A percentile compares a stretch with the other conserved stretches of the same genome.
These are phyloP conservation scores for Colletotrichum falcatum DNA, from an alignment of 2,329 filamentous ascomycete genomes.

Conservation along the genomic window DNA sequence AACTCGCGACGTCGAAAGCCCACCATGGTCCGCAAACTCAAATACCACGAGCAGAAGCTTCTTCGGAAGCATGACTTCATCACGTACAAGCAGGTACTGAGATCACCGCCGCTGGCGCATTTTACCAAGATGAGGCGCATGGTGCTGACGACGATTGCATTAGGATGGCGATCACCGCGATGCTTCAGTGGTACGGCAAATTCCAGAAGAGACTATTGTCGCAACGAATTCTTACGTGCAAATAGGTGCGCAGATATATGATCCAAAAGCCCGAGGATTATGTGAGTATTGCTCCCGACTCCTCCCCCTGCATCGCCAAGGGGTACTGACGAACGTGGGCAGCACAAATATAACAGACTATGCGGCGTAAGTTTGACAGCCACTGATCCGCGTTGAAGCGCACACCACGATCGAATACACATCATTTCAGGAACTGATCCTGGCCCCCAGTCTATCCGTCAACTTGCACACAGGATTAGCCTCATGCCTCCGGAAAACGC, in stretches of 20 bases:
- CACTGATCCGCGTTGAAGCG: background rate
- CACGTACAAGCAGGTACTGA: slow-evolving; percentile 74
- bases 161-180: slow-evolving; percentile 70
- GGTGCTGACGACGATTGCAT: slow-evolving; percentile 16
- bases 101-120: background rate
- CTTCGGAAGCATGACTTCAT: slow-evolving; percentile 94
- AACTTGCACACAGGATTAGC: slow-evolving; percentile 89
- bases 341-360: slow-evolving; percentile 70
- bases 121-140: slow-evolving; percentile 5
- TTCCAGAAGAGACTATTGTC: background rate
- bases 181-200: slow-evolving; percentile 66
- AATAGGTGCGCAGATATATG: slow-evolving; percentile 71
- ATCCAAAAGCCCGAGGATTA: slow-evolving; percentile 93
- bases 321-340: slow-evolving; percentile 7
- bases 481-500: slow-evolving; percentile 84
- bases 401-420: background rate
- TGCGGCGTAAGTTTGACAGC: slow-evolving; percentile 69
- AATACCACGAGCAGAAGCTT: slow-evolving; percentile 96
- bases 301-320: background rate
- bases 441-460: slow-evolving; percentile 76
- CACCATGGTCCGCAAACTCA: slow-evolving; percentile 93
- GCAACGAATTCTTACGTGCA: background rate
- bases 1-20: slow-evolving; percentile 9
- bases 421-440: slow-evolving; percentile 40
- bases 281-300: slow-evolving; percentile 40